These are phyloP conservation scores for Patellifolia procumbens DNA, from an alignment of 179 eudicot species.

Conservation along the genomic window DNA sequence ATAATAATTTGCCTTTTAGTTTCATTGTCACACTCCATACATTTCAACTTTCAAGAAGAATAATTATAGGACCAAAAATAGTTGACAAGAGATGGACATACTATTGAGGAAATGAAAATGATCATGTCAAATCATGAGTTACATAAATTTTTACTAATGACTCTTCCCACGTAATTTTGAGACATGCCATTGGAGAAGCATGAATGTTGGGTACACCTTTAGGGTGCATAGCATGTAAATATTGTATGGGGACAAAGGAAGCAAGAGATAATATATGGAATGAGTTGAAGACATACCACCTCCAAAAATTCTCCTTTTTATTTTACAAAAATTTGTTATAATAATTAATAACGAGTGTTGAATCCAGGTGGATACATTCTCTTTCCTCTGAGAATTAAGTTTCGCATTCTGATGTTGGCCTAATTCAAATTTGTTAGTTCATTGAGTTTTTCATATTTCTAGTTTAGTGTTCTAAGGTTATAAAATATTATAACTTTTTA, in stretches of 20 bases:
- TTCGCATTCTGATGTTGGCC: too few relatives aligned
- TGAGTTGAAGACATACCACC: slow-evolving; percentile 9
- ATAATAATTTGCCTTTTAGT: too few relatives aligned
- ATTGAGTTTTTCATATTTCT: too few relatives aligned
- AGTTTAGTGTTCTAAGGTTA: too few relatives aligned
- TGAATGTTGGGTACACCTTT: slow-evolving; percentile 3
- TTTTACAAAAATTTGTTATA: too few relatives aligned
- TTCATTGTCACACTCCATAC: not conserved
- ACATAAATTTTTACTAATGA: not conserved
- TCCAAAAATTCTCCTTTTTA: not conserved
- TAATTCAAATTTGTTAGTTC: too few relatives aligned
- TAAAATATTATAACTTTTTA: too few relatives aligned
- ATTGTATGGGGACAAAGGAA: slow-evolving; percentile 38
- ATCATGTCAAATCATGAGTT: slow-evolving; percentile 1
- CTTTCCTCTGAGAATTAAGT: too few relatives aligned
- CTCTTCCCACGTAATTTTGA: not conserved
- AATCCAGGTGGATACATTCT: too few relatives aligned
- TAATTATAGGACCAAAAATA: not conserved
- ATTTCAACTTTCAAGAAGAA: not conserved
- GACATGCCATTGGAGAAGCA: not conserved
- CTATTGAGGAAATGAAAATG: slow-evolving; percentile 9
- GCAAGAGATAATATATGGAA: slow-evolving; percentile 16
- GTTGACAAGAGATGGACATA: slow-evolving; percentile 9
- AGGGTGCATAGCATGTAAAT: slow-evolving; percentile 29
- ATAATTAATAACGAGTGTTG: too few relatives aligned